Base-by-base conservation (phyloP, 164 flowering plant genomes). In the grape (Vitis vinifera) region DNA sequence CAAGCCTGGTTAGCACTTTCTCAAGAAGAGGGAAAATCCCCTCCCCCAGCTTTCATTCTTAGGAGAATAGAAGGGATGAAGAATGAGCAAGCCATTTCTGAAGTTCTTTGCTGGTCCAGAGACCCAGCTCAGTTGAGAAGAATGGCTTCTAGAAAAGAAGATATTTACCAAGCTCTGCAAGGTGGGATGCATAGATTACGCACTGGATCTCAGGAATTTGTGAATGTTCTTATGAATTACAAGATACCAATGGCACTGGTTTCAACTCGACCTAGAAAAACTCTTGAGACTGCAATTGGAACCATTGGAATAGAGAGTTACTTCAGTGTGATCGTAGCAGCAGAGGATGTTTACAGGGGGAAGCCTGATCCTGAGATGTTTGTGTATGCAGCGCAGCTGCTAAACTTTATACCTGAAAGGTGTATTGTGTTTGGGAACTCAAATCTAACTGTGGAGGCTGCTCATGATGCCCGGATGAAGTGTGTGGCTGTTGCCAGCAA, bases 281-380 rank as follows among this genome's bases (percentile, higher is more conserved):
- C 69, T 15, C 74, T 93, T 4, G 94, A 93, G 75, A 76, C 59
- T 55, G 98, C 94, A 27, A 89, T 93, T 30, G 83, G 80, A 19
- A 75, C 56, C 8, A 76, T 88, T 51, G 98, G 94, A 17, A 79
- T 95, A 53, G 86, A 86, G 66, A 92, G 88, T 30, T 75, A 69
- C 67, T 95, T 95, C 78, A 88, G 51, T 68, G 97, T 80, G 50
- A 80, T 91, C 68, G 92, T 93, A 0, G 81, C 98, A 0, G 93
- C 97, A 3, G 98, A 93, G 72, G 99, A 95, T 83, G 99, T 90
- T 62, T 74, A 89, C 66, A 81, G 99, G 71, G 99, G 99, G 50
- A 95, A 89, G 74, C 99, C 99, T 11, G 99, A 95, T 71, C 99
- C 99, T 0, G 99, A 95, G 83, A 95, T 95, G 99, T 95, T 88